Evolutionary conservation across 768 basidiomycete species (phyloP).

Genomic region (Amanita thiersii): DNA sequence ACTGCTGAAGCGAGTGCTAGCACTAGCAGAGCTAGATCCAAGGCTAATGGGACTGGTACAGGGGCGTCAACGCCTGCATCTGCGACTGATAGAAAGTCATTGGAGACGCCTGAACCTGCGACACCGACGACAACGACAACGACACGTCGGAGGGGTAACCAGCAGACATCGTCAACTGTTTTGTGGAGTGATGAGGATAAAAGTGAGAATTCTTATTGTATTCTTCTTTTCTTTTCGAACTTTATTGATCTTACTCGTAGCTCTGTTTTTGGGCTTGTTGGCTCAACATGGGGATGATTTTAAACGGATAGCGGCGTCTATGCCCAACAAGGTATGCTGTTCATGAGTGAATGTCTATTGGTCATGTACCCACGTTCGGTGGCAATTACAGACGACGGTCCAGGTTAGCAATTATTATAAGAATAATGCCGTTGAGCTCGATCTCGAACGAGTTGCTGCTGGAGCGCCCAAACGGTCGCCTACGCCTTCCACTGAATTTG

Average conservation of each 20-base stretch:
- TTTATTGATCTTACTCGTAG: conserved; percentile 18
- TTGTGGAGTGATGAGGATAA: conserved; percentile 68
- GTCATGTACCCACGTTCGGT: neutral
- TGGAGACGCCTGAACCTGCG: conserved; percentile 17
- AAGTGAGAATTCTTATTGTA: conserved; percentile 26
- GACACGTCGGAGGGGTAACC: conserved; percentile 22
- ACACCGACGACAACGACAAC: conserved; percentile 14
- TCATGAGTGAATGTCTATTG: neutral
- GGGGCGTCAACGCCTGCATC: conserved; percentile 22
- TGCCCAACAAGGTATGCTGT: conserved; percentile 49
- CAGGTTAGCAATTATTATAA: conserved; percentile 50
- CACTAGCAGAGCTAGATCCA: neutral
- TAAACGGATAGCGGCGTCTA: conserved; percentile 57
- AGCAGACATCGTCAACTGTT: conserved; percentile 13
- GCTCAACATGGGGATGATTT: conserved; percentile 60
- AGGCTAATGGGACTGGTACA: too few relatives aligned
- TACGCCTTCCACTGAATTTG: too few relatives aligned
- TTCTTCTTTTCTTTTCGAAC: neutral
- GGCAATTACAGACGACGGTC: conserved; percentile 34
- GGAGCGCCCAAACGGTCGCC: conserved; percentile 34
- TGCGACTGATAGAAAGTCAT: conserved; percentile 13
- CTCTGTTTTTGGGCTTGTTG: conserved; percentile 46
- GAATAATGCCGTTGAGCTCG: conserved; percentile 30
- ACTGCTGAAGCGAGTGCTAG: conserved; percentile 24
- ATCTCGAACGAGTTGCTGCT: conserved; percentile 32